Evolutionary conservation across 257 asterid genomes (phyloP), one percentile per base, ranked within the genome.

Genomic region (Nicotiana tabacum): DNA sequence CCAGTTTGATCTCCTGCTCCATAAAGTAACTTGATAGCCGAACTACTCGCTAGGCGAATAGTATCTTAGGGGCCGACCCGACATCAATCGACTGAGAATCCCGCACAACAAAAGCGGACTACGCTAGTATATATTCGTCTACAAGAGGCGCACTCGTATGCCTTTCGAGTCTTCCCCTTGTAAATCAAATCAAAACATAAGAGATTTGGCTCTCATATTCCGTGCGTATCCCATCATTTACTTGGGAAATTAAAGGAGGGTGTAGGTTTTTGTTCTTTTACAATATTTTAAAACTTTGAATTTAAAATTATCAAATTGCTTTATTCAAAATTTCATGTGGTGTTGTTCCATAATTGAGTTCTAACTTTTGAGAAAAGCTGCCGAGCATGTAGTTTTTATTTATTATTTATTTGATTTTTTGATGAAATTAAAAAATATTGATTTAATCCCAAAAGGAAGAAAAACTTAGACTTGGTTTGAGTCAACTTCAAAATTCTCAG

Each of bases 401-500:
- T 27, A 2, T 24, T 48, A 43, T 43, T 9, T 43, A 9, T 74
- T 48, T 48, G 4, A 24, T 48, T 74, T 74, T 48, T 48, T 60
- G 15, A 51, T 48, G 43, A 74, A 3, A 48, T 74, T 74, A 4
- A 21, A 57, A 46, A 3, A 70, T 48, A 48, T 27, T 66, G 51
- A 48, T 48, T 48, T 48, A 74, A 27, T 13, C 43, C 15, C 37
- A 43, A 46, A 9, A 24, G 39, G 62, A 48, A 51, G 43, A 74
- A 48, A 46, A 74, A 27, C 24, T 48, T 74, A 64, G 80, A 74
- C 29, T 29, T 74, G 80, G 62, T 74, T n/a, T 13, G 80, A 74
- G 80, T 74, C 80, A 74, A 74, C 80, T 74, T 51, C 80, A 39
- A 48, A 48, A 74, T 74, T 51, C 80, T 58, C 17, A 74, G 62